A percentile compares a stretch with the other conserved stretches of the same genome.
Evolutionary conservation across 1,284 basidiomycete genomes (phyloP).

Genomic region (Sanghuangporus baumii): DNA sequence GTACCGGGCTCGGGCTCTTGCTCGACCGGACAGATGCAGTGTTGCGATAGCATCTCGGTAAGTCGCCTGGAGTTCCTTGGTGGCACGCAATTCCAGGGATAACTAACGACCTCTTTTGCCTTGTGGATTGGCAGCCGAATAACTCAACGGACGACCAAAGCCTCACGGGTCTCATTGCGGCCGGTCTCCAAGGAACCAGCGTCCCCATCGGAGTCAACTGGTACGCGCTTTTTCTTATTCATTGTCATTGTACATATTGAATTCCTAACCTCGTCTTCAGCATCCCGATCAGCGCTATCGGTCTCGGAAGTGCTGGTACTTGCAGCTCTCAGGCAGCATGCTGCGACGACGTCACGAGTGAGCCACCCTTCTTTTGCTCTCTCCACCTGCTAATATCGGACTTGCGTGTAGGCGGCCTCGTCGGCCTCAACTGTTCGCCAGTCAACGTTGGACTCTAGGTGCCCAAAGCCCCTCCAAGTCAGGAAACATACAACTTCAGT

Average conservation of each 20-base stretch:
- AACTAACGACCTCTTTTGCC: too few species aligned
- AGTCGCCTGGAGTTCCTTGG: neutral
- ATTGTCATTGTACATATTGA: neutral
- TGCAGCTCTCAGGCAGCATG: constrained; percentile 8
- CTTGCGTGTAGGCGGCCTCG: neutral
- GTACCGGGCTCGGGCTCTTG: neutral
- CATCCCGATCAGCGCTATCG: constrained; percentile 3
- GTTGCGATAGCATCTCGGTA: constrained; percentile 8
- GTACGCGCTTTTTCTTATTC: neutral
- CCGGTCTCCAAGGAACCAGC: neutral
- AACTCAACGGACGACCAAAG: neutral
- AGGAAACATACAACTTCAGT: neutral
- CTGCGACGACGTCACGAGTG: constrained; percentile 2
- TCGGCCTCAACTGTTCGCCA: constrained; percentile 6
- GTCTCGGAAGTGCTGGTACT: constrained; percentile 2
- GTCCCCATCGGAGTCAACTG: constrained; percentile 10
- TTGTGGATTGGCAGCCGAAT: neutral
- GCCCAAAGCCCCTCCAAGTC: neutral
- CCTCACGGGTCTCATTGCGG: neutral
- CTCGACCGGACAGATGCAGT: neutral
- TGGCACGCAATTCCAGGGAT: too few species aligned
- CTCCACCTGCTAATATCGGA: too few species aligned
- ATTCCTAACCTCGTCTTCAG: neutral
- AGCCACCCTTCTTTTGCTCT: neutral
- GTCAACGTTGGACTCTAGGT: constrained; percentile 3